A percentile compares a stretch with the other conserved stretches of the same genome.
These are phyloP conservation scores for Aciculoconidium aculeatum DNA, from an alignment of 805 yeast species.

Conservation along the genomic window DNA sequence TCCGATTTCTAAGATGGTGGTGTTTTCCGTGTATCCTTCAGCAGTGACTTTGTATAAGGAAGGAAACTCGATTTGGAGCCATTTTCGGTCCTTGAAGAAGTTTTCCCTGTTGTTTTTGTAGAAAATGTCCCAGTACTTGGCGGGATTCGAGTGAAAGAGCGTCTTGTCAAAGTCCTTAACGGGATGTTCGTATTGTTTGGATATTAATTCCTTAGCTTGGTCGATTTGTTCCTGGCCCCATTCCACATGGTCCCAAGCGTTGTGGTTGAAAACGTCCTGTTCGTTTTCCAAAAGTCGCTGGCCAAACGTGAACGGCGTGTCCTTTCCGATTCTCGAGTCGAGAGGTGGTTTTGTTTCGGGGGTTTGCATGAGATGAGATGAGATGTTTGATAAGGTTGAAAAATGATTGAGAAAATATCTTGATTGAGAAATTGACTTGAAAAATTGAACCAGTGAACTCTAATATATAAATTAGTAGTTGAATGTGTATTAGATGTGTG, in stretches of 20 bases:
- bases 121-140: constrained; percentile 91
- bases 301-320: constrained; percentile 88
- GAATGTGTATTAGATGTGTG: too few relatives aligned
- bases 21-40: constrained; percentile 61
- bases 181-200: constrained; percentile 71
- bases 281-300: constrained; percentile 68
- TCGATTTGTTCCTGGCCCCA: constrained; percentile 89
- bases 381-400: constrained; percentile 1
- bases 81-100: constrained; percentile 93
- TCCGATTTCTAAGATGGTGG: constrained; percentile 82
- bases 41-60: constrained; percentile 67
- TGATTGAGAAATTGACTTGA: too few relatives aligned
- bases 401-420: too few relatives aligned
- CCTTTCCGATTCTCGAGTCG: constrained; percentile 69
- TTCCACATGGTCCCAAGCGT: constrained; percentile 97
- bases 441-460: too few relatives aligned
- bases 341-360: constrained; percentile 41
- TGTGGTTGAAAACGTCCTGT: constrained; percentile 83
- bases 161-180: constrained; percentile 84
- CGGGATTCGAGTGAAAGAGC: constrained; percentile 78
- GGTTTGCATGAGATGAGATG: too few relatives aligned
- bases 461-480: too few relatives aligned
- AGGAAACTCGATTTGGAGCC: constrained; percentile 95
- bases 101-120: constrained; percentile 87
- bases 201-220: constrained; percentile 69